Percentiles rank a stretch among this genome's conserved stretches.
These are phyloP conservation scores for Discostella stelligeroides DNA, from an alignment of 108 stramenopile genomes.

Conservation along the genomic window DNA sequence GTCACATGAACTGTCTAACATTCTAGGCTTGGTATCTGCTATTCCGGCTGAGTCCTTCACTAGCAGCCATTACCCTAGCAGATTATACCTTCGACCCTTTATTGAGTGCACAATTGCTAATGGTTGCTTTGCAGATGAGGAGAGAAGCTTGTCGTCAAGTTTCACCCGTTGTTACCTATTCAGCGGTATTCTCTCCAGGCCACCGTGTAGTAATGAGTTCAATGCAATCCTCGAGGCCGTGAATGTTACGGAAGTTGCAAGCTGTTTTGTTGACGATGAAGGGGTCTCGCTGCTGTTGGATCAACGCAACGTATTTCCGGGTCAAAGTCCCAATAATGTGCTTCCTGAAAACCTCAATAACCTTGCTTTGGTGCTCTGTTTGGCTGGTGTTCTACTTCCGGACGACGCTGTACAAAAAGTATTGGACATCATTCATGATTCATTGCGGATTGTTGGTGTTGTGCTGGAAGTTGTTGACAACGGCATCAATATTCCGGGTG, in stretches of 20 bases:
- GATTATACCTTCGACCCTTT: constrained; percentile 7
- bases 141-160: not conserved
- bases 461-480: constrained; percentile 35
- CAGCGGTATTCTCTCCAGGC: not conserved
- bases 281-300: not conserved
- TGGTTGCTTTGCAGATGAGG: constrained; percentile 28
- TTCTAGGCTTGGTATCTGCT: not conserved
- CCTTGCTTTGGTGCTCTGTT: constrained; percentile 23
- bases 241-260: constrained; percentile 10
- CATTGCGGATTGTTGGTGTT: constrained; percentile 15
- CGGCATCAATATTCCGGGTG: constrained; percentile 43
- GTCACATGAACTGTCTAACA: constrained; percentile 2
- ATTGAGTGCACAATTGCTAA: constrained; percentile 16
- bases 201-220: constrained; percentile 27
- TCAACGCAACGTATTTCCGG: not conserved
- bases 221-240: constrained; percentile 20
- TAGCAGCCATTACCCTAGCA: too few relatives aligned
- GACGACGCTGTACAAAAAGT: constrained; percentile 2
- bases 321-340: not conserved
- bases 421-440: constrained; percentile 18
- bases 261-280: constrained; percentile 26
- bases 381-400: constrained; percentile 17
- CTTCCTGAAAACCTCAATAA: not conserved
- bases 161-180: constrained; percentile 28
- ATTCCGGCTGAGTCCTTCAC: constrained; percentile 23